phyloP scores from a whole-genome alignment of 495 filamentous ascomycete genomes.

The Glonium stellatum region DNA sequence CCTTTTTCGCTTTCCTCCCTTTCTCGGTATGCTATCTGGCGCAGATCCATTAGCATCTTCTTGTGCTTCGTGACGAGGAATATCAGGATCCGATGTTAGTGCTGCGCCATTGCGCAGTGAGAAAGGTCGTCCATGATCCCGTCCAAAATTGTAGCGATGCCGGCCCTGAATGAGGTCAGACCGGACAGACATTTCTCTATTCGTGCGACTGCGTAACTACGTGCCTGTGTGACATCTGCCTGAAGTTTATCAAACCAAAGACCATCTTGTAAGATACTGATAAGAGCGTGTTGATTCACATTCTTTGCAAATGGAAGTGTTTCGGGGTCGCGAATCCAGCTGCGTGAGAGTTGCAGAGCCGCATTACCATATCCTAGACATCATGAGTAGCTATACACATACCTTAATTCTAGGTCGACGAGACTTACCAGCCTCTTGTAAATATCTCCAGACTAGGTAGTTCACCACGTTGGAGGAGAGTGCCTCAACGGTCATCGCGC shows the following conservation, averaged over 20 bases:
- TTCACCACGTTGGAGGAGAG: conserved; percentile 93
- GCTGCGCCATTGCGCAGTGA: conserved; percentile 15
- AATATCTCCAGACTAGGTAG: conserved; percentile 94
- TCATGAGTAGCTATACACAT: conserved; percentile 7
- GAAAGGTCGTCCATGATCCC: conserved; percentile 25
- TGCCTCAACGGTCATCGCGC: conserved; percentile 32
- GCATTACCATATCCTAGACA: conserved; percentile 27
- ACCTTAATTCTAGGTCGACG: not conserved
- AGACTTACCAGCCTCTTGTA: conserved; percentile 38
- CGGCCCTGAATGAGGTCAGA: conserved; percentile 9
- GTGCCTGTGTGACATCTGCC: conserved; percentile 17
- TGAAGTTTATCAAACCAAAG: conserved; percentile 33
- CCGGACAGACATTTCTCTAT: not conserved
- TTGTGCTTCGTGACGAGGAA: conserved; percentile 15
- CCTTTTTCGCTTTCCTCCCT: conserved; percentile 20
- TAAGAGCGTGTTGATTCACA: conserved; percentile 29
- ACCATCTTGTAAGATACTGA: conserved; percentile 37
- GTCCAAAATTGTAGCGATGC: conserved; percentile 25
- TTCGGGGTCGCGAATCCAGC: conserved; percentile 37
- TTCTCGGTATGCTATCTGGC: conserved; percentile 20
- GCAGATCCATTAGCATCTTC: conserved; percentile 21
- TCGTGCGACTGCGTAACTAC: conserved; percentile 2
- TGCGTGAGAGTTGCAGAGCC: conserved; percentile 28
- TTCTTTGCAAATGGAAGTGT: conserved; percentile 35
- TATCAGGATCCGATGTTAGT: conserved; percentile 16